These are phyloP conservation scores for Quercus mongolica DNA, from an alignment of 306 rosid genomes.

Conservation along the genomic window DNA sequence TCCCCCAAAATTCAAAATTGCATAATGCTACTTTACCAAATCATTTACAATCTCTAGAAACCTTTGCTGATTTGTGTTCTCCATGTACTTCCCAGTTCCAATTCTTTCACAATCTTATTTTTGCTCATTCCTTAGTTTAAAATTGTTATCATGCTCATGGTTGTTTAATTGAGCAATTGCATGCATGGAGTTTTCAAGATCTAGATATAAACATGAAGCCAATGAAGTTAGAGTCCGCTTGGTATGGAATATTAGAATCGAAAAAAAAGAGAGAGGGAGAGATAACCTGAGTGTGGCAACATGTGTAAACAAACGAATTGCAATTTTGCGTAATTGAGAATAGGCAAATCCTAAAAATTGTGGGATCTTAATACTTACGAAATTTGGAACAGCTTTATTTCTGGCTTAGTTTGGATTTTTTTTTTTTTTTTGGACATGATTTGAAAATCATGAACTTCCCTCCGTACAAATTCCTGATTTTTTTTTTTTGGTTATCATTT, in stretches of 20 bases:
- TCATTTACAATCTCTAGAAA: no score
- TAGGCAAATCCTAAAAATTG: no score
- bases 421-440: no score
- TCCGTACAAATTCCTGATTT: background rate
- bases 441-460: background rate
- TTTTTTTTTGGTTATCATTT: conserved; percentile 13
- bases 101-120: background rate
- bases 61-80: background rate
- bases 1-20: background rate
- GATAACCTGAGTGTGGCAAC: background rate
- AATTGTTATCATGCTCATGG: background rate
- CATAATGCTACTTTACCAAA: background rate
- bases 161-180: background rate
- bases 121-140: no score
- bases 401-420: no score
- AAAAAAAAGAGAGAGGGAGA: background rate
- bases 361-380: background rate
- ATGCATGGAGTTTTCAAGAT: background rate
- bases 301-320: no score
- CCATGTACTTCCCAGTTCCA: background rate
- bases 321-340: no score
- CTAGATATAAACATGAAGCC: background rate
- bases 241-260: background rate
- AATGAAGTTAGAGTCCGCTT: background rate
- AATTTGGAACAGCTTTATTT: no score